phyloP scores from a whole-genome alignment of 108 stramenopile species.

The Cyclotella choctawhatcheeana region DNA sequence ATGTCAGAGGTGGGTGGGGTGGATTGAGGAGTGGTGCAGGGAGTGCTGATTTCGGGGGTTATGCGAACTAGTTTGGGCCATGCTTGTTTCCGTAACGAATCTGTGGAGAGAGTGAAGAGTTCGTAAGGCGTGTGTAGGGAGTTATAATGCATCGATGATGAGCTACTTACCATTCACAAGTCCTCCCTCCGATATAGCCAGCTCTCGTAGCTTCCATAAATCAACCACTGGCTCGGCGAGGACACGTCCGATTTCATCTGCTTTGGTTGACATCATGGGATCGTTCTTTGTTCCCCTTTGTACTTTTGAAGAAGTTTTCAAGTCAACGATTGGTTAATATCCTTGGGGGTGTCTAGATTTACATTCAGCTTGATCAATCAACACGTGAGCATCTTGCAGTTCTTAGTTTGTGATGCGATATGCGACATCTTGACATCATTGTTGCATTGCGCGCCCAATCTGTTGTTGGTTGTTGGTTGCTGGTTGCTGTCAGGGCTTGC shows the following conservation, averaged over 20 bases:
- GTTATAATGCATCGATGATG: not conserved
- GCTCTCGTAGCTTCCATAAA: constrained; percentile 82
- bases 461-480: too few species aligned
- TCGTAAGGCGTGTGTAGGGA: not conserved
- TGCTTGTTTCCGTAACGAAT: constrained; percentile 77
- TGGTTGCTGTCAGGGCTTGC: too few species aligned
- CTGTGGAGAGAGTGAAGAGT: constrained; percentile 29
- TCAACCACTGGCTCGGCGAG: constrained; percentile 74
- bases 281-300: too few species aligned
- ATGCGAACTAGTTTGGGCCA: constrained; percentile 89
- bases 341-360: too few species aligned
- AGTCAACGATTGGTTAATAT: too few species aligned
- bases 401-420: too few species aligned
- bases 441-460: too few species aligned
- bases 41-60: constrained; percentile 7
- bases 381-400: too few species aligned
- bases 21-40: constrained; percentile 8
- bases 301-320: too few species aligned
- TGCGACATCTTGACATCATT: too few species aligned
- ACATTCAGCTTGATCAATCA: too few species aligned
- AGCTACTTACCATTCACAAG: constrained; percentile 77
- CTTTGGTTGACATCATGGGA: constrained; percentile 57
- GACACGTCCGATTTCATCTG: constrained; percentile 59
- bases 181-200: constrained; percentile 80
- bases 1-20: not conserved